These are phyloP conservation scores for Pythium phragmiticola DNA, from an alignment of 352 stramenopile species.

Conservation along the genomic window DNA sequence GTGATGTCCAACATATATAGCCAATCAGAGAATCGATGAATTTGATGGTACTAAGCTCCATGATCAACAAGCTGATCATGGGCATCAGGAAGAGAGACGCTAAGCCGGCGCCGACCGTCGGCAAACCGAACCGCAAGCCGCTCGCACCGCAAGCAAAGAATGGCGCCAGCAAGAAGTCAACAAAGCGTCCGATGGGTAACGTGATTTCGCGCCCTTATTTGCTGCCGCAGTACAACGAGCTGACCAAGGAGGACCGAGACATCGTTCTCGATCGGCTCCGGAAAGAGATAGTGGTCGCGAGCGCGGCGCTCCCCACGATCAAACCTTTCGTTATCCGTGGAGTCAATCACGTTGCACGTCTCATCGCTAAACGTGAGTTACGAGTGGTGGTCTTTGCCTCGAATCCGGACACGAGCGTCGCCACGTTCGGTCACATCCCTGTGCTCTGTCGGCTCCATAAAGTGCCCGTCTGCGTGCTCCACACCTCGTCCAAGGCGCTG, in stretches of 20 bases:
- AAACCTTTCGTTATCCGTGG: slow-evolving; percentile 37
- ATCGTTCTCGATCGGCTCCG: slow-evolving; percentile 75
- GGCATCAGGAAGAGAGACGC: slow-evolving; percentile 19
- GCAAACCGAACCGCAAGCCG: slow-evolving; percentile 22
- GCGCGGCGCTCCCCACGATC: slow-evolving; percentile 19
- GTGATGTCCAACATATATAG: slow-evolving; percentile 19
- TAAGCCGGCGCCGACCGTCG: slow-evolving; percentile 11
- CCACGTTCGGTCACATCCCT: slow-evolving; percentile 60
- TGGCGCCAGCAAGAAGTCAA: slow-evolving; percentile 6
- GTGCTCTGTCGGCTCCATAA: slow-evolving; percentile 64
- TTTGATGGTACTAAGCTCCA: background rate
- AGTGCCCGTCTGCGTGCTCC: slow-evolving; percentile 70
- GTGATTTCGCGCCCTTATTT: slow-evolving; percentile 41
- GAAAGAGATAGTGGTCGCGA: slow-evolving; percentile 51
- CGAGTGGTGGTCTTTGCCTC: slow-evolving; percentile 66
- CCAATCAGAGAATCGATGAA: slow-evolving; percentile 4
- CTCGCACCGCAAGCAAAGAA: slow-evolving; percentile 22
- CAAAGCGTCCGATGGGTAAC: slow-evolving; percentile 21
- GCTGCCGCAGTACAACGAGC: slow-evolving; percentile 51
- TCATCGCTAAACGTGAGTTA: slow-evolving; percentile 42
- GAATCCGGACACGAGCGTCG: slow-evolving; percentile 49
- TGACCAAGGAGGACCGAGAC: slow-evolving; percentile 70
- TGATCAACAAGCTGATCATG: slow-evolving; percentile 8
- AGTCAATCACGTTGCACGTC: slow-evolving; percentile 56
- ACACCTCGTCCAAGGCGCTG: slow-evolving; percentile 66